Percentiles rank a stretch among this genome's conserved stretches.
Conservation (phyloP, 2,329 filamentous ascomycete species). For the Aspergillus arachidicola region DNA sequence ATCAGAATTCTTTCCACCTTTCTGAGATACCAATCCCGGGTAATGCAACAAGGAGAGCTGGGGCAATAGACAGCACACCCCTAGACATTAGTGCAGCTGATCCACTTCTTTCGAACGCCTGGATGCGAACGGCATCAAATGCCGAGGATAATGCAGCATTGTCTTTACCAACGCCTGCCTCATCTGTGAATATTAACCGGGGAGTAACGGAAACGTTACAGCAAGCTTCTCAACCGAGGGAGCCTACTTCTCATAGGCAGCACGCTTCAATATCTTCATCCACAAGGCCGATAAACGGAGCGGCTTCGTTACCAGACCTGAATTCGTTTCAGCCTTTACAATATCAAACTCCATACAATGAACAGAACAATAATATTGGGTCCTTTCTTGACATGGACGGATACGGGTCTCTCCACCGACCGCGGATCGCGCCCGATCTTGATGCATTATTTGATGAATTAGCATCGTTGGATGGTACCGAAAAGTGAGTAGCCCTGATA, state of each 20-base stretch:
- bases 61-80: conserved; percentile 13
- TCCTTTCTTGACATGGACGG: conserved; percentile 35
- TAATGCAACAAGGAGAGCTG: conserved; percentile 7
- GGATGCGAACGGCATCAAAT: conserved; percentile 30
- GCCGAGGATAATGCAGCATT: conserved; percentile 29
- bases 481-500: conserved; percentile 39
- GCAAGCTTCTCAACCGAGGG: conserved; percentile 22
- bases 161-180: conserved; percentile 30
- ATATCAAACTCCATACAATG: conserved; percentile 31
- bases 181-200: conserved; percentile 30
- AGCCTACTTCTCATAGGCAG: conserved; percentile 12
- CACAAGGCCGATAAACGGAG: conserved; percentile 22
- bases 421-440: conserved; percentile 39
- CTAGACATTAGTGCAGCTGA: conserved; percentile 19
- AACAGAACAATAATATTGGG: conserved; percentile 29
- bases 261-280: conserved; percentile 23
- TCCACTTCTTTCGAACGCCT: conserved; percentile 29
- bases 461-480: conserved; percentile 57
- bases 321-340: conserved; percentile 27
- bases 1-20: conserved; percentile 7
- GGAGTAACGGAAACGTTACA: conserved; percentile 20
- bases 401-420: conserved; percentile 30
- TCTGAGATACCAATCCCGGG: conserved; percentile 1
- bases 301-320: conserved; percentile 26
- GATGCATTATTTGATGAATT: conserved; percentile 62